Base-by-base conservation (phyloP, 1,139 yeast genomes). In the Torulaspora pretoriensis region DNA sequence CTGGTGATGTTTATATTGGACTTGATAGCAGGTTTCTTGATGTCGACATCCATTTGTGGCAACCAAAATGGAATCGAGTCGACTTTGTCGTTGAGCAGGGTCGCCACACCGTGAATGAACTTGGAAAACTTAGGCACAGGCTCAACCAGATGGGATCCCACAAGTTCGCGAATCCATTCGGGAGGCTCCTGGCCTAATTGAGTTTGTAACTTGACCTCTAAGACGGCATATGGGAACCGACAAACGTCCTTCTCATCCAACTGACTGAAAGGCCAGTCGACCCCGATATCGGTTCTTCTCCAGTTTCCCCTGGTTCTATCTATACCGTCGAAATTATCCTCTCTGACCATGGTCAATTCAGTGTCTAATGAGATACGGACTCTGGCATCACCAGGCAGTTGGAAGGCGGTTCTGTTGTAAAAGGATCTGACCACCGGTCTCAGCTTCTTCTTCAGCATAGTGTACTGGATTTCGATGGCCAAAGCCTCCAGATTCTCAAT, bases 121-220 rank as follows among this genome's bases (percentile, higher is more conserved):
- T 92, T 92, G 49, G 97, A 90, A 66, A 89, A 92, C 68, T 92
- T 92, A 27, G 98, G 98, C 31, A 92, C 97, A 0, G 97, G 97
- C 68, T 92, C 98, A 38, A 92, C 98, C 48, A 92, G 74, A 66
- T 92, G 98, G 24, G 95, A 84, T 1, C 89, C 73, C 34, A 90
- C 89, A 64, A 92, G 77, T 55, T 92, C 96, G 56, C 95, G 80
- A 37, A 92, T 95, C 98, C 98, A 92, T 52, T 78, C 81, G 12
- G 98, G 98, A 33, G 98, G 98, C 67, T 92, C 98, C 70, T 92
- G 98, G 45, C 98, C 98, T 69, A 92, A 64, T 70, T 92, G 98
- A 6, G 98, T 92, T 69, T 92, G 98, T 54, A 92, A 75, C 69
- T 92, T 92, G 48, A 92, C 98, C 70, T 92, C 98, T 55, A 92